These are phyloP conservation scores for Russula sp. DNA, from an alignment of 768 basidiomycete genomes.

Conservation along the genomic window DNA sequence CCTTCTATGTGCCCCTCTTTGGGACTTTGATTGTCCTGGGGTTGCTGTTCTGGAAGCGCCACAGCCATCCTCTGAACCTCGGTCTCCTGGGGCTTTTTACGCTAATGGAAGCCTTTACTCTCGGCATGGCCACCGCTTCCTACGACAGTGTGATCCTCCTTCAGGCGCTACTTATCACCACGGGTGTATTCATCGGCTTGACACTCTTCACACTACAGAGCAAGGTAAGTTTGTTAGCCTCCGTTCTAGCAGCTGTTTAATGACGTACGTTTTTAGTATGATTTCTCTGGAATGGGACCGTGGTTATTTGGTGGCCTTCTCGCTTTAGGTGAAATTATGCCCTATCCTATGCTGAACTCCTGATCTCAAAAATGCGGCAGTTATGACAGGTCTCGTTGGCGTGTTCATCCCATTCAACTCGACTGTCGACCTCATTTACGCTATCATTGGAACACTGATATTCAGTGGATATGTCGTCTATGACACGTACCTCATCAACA, in stretches of 20 bases:
- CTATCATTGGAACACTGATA: slow-evolving; percentile 68
- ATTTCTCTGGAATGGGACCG: slow-evolving; percentile 88
- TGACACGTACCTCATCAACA: slow-evolving; percentile 88
- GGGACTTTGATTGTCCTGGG: slow-evolving; percentile 75
- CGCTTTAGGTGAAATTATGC: slow-evolving; percentile 51
- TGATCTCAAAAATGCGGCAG: slow-evolving; percentile 29
- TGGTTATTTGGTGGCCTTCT: slow-evolving; percentile 83
- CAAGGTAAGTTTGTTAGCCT: slow-evolving; percentile 46
- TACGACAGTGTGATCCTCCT: slow-evolving; percentile 67
- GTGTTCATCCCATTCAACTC: slow-evolving; percentile 81
- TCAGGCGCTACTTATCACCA: slow-evolving; percentile 86
- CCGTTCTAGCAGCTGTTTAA: background rate
- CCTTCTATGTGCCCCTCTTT: slow-evolving; percentile 71
- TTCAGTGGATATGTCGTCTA: slow-evolving; percentile 90
- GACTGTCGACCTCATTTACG: slow-evolving; percentile 76
- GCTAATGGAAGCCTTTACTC: slow-evolving; percentile 78
- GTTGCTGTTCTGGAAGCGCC: slow-evolving; percentile 86
- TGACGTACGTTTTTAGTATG: slow-evolving; percentile 50
- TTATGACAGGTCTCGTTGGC: slow-evolving; percentile 75
- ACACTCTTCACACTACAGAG: slow-evolving; percentile 94
- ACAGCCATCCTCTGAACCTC: slow-evolving; percentile 83
- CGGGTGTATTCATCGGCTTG: slow-evolving; percentile 88
- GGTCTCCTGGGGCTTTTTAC: slow-evolving; percentile 84
- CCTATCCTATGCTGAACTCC: background rate
- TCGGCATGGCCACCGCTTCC: slow-evolving; percentile 80